Evolutionary conservation across 768 basidiomycete genomes (phyloP).

Genomic region (Pleurotus eryngii): DNA sequence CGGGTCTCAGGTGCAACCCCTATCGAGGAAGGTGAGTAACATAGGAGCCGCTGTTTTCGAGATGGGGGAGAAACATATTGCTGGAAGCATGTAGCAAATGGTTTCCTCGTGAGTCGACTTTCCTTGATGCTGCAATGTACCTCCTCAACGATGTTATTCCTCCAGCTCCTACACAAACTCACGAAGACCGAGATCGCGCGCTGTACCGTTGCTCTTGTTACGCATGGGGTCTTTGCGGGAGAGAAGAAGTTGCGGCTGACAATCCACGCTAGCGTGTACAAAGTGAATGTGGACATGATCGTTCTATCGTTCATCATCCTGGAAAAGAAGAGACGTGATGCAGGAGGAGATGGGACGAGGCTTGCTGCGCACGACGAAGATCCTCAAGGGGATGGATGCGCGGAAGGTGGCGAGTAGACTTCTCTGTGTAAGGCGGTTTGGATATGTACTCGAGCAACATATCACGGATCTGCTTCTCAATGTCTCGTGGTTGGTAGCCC

Average conservation of each 20-base stretch:
- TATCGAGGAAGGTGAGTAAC: not conserved
- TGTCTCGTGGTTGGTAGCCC: slow-evolving; percentile 94
- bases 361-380: slow-evolving; percentile 31
- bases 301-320: slow-evolving; percentile 53
- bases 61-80: slow-evolving; percentile 47
- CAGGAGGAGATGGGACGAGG: slow-evolving; percentile 26
- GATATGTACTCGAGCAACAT: slow-evolving; percentile 77
- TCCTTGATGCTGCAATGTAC: not conserved
- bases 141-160: not conserved
- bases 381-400: slow-evolving; percentile 35
- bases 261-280: slow-evolving; percentile 42
- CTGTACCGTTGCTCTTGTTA: slow-evolving; percentile 28
- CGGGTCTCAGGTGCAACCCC: not conserved
- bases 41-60: slow-evolving; percentile 44
- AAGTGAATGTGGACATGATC: slow-evolving; percentile 45
- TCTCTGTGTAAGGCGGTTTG: not conserved
- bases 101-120: slow-evolving; percentile 34
- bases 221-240: slow-evolving; percentile 45
- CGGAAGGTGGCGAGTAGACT: slow-evolving; percentile 19
- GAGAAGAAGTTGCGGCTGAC: slow-evolving; percentile 43
- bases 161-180: slow-evolving; percentile 35
- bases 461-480: slow-evolving; percentile 94
- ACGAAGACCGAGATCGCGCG: slow-evolving; percentile 41
- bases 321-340: slow-evolving; percentile 50
- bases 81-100: slow-evolving; percentile 41